Percentiles rank a stretch among this genome's conserved stretches.
phyloP scores from a whole-genome alignment of 768 basidiomycete species.

The Tulasnella sp. region DNA sequence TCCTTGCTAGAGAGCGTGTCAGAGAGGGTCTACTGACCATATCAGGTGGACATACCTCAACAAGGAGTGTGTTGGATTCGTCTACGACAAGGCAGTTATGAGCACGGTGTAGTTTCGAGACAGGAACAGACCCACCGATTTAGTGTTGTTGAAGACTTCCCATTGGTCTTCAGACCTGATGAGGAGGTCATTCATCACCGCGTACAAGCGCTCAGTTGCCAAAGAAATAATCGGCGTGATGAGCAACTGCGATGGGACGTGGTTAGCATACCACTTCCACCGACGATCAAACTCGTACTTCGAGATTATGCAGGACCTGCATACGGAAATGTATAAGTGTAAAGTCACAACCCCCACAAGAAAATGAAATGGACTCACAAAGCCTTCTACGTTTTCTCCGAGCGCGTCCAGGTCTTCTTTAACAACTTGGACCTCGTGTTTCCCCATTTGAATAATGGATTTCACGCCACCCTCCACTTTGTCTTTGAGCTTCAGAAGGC shows the following conservation, averaged over 20 bases:
- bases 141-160: slow-evolving; percentile 11
- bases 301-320: too few species aligned
- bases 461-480: background rate
- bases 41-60: too few species aligned
- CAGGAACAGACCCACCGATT: background rate
- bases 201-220: background rate
- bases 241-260: too few species aligned
- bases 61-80: slow-evolving; percentile 11
- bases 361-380: background rate
- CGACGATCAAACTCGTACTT: too few species aligned
- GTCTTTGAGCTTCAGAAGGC: background rate
- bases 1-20: too few species aligned
- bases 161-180: background rate
- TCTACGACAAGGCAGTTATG: background rate
- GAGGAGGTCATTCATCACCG: background rate
- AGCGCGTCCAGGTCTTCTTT: background rate
- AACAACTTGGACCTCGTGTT: background rate
- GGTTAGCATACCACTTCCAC: too few species aligned
- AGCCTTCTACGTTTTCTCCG: background rate
- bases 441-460: background rate
- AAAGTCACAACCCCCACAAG: too few species aligned
- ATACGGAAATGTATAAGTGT: too few species aligned
- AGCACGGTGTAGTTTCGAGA: background rate
- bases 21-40: too few species aligned
- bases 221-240: slow-evolving; percentile 5